Evolutionary conservation across 192 early-diverging fungal genomes (phyloP).

Genomic region (Coemansia sp.): DNA sequence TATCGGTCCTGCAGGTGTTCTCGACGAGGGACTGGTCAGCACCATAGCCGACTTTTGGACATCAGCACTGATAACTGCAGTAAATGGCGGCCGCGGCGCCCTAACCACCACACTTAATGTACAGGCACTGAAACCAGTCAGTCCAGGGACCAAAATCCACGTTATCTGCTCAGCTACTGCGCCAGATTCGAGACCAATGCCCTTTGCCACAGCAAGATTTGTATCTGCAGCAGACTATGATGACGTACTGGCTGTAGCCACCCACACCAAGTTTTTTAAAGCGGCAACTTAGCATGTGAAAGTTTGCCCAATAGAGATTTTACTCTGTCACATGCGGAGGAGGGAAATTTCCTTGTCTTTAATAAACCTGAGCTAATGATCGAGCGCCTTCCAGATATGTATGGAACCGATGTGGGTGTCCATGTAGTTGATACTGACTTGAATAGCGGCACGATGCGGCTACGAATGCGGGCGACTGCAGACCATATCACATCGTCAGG

Average conservation of each 20-base stretch:
- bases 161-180: conserved; percentile 18
- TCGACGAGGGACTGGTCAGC: conserved; percentile 37
- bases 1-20: conserved; percentile 12
- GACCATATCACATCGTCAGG: conserved; percentile 30
- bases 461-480: conserved; percentile 11
- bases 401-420: conserved; percentile 12
- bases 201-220: conserved; percentile 30
- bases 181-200: neutral
- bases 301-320: neutral
- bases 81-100: conserved; percentile 20
- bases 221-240: conserved; percentile 12
- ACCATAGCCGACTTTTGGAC: conserved; percentile 48
- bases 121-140: conserved; percentile 20
- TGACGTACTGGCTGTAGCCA: conserved; percentile 20
- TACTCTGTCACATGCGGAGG: neutral
- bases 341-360: neutral
- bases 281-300: conserved; percentile 5
- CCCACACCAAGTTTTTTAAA: conserved; percentile 44
- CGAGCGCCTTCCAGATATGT: conserved; percentile 9
- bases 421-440: conserved; percentile 4
- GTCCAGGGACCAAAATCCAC: conserved; percentile 4
- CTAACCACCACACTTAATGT: conserved; percentile 44
- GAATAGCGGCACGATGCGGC: conserved; percentile 7
- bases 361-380: neutral
- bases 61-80: conserved; percentile 36